These are phyloP conservation scores for Uronychia setigera DNA, from an alignment of 73 alveolate genomes.

Conservation along the genomic window DNA sequence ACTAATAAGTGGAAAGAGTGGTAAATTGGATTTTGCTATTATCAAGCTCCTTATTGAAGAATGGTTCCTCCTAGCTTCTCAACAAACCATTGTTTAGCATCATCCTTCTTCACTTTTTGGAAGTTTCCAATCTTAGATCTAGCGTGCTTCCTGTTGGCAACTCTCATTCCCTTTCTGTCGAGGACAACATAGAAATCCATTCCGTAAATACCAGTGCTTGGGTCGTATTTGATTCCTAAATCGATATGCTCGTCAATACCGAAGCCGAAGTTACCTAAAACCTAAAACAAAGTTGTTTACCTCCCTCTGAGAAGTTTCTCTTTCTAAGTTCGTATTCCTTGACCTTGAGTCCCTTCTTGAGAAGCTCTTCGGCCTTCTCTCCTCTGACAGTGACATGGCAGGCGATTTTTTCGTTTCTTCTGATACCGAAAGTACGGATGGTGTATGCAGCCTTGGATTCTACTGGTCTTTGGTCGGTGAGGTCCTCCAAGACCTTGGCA, in stretches of 20 bases:
- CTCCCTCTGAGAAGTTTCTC: constrained; percentile 68
- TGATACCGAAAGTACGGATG: constrained; percentile 82
- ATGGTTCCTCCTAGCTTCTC: constrained; percentile 85
- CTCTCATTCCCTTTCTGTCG: constrained; percentile 84
- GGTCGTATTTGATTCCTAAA: constrained; percentile 85
- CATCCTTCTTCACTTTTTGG: constrained; percentile 82
- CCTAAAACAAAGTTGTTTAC: constrained; percentile 6
- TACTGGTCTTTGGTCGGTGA: constrained; percentile 80
- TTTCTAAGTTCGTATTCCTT: constrained; percentile 82
- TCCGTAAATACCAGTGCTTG: constrained; percentile 86
- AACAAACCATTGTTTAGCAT: constrained; percentile 78
- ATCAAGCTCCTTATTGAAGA: constrained; percentile 32
- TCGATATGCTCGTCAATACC: constrained; percentile 88
- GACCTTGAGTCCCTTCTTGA: constrained; percentile 84
- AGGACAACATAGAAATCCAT: constrained; percentile 89
- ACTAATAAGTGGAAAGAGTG: no score
- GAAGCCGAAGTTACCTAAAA: constrained; percentile 81
- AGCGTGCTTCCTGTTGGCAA: constrained; percentile 63
- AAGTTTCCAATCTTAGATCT: constrained; percentile 64
- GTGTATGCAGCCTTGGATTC: constrained; percentile 85
- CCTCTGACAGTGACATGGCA: constrained; percentile 84
- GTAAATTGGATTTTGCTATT: no score
- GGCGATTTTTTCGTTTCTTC: constrained; percentile 86
- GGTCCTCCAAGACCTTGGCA: constrained; percentile 78
- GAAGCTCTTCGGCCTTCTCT: constrained; percentile 79